These are phyloP conservation scores for Pythium guiyangense DNA, from an alignment of 352 stramenopile species.

Conservation along the genomic window DNA sequence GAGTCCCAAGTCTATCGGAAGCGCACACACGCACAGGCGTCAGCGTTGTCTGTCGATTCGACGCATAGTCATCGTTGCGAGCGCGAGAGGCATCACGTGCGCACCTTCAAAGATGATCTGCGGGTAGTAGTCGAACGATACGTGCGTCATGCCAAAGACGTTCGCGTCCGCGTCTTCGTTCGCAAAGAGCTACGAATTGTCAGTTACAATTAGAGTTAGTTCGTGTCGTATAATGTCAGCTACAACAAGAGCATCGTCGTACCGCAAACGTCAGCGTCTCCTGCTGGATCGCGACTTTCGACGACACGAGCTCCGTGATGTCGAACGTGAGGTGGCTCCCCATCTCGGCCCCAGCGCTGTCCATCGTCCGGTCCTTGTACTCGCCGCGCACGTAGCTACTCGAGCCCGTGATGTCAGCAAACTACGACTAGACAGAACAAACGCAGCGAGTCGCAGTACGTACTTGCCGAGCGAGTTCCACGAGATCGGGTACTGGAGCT, in stretches of 20 bases:
- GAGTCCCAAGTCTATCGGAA: slow-evolving; percentile 48
- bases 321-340: slow-evolving; percentile 72
- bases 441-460: slow-evolving; percentile 8
- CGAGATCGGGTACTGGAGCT: slow-evolving; percentile 53
- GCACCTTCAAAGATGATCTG: slow-evolving; percentile 74
- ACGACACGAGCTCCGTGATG: slow-evolving; percentile 72
- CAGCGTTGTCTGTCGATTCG: background rate
- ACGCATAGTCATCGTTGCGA: too few species aligned
- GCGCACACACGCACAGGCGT: too few species aligned
- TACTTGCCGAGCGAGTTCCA: slow-evolving; percentile 54
- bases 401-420: too few species aligned
- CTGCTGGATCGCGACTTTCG: slow-evolving; percentile 37
- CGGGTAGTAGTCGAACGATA: slow-evolving; percentile 62
- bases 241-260: background rate
- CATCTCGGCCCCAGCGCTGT: slow-evolving; percentile 43
- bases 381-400: slow-evolving; percentile 21
- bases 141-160: slow-evolving; percentile 55
- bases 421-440: too few species aligned
- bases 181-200: slow-evolving; percentile 31
- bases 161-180: slow-evolving; percentile 44
- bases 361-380: slow-evolving; percentile 48
- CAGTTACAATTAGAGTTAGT: background rate
- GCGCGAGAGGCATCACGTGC: too few species aligned
- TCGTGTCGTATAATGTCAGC: background rate
- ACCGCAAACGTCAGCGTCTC: slow-evolving; percentile 57